Conservation (phyloP, 768 basidiomycete genomes). For the Ramaria sp. region DNA sequence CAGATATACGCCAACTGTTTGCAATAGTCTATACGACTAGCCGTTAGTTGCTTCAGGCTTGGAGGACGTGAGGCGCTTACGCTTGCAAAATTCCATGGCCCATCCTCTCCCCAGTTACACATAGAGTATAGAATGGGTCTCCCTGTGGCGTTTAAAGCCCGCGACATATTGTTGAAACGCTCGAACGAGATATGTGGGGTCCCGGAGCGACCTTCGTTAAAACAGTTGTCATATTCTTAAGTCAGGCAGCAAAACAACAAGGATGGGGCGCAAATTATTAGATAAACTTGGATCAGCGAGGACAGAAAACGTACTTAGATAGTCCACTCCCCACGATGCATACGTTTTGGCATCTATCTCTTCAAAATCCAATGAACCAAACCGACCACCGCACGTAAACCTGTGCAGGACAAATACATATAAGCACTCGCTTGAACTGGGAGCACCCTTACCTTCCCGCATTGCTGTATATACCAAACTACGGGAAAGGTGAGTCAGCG, state of each 20-base stretch:
- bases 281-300: not conserved
- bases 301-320: constrained; percentile 18
- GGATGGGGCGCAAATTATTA: too few relatives aligned
- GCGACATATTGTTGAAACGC: constrained; percentile 27
- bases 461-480: constrained; percentile 6
- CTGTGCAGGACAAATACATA: constrained; percentile 7
- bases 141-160: constrained; percentile 27
- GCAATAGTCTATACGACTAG: constrained; percentile 15
- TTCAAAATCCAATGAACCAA: constrained; percentile 30
- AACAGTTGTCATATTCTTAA: constrained; percentile 30
- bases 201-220: constrained; percentile 27
- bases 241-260: too few relatives aligned
- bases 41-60: too few relatives aligned
- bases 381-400: constrained; percentile 26
- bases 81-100: constrained; percentile 28
- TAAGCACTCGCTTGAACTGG: too few relatives aligned
- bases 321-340: constrained; percentile 29
- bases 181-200: constrained; percentile 26
- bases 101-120: constrained; percentile 33
- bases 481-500: not conserved
- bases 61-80: constrained; percentile 11
- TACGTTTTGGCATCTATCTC: constrained; percentile 31
- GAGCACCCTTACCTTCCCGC: constrained; percentile 3
- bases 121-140: constrained; percentile 29
- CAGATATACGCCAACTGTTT: constrained; percentile 16